These are phyloP conservation scores for Marchantia paleacea DNA, from an alignment of 225 moss, liverwort and hornwort genomes.

Conservation along the genomic window DNA sequence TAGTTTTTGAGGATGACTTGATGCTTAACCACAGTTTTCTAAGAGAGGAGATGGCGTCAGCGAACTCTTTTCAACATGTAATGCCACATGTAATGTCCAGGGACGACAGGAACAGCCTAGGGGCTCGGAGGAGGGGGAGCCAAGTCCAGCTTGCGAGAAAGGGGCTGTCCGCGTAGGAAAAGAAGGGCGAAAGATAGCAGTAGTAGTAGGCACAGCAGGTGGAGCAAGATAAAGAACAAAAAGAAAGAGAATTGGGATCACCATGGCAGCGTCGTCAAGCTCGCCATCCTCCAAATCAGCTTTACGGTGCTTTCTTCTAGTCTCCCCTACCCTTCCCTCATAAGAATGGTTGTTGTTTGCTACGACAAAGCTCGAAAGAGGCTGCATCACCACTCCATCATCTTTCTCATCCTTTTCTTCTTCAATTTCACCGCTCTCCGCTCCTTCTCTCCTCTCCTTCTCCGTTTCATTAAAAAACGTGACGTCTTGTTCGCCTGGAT, in stretches of 20 bases:
- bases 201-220: slow-evolving; percentile 32
- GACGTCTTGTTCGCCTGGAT: neutral
- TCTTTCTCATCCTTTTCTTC: slow-evolving; percentile 56
- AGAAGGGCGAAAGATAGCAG: slow-evolving; percentile 17
- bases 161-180: slow-evolving; percentile 18
- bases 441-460: slow-evolving; percentile 37
- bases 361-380: slow-evolving; percentile 34
- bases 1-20: slow-evolving; percentile 2
- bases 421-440: slow-evolving; percentile 59
- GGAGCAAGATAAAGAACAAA: slow-evolving; percentile 36
- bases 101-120: slow-evolving; percentile 26
- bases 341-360: slow-evolving; percentile 25
- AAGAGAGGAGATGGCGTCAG: neutral
- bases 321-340: slow-evolving; percentile 47
- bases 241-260: slow-evolving; percentile 61
- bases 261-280: slow-evolving; percentile 99
- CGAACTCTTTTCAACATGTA: slow-evolving; percentile 13
- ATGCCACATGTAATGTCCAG: slow-evolving; percentile 27
- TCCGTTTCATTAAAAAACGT: slow-evolving; percentile 6
- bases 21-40: slow-evolving; percentile 8
- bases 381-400: slow-evolving; percentile 54
- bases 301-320: slow-evolving; percentile 72
- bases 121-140: slow-evolving; percentile 15
- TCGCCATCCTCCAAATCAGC: slow-evolving; percentile 99
- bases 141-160: slow-evolving; percentile 12